Evolutionary conservation across 331 rosid species (phyloP), one percentile per base, ranked within the genome.

Genomic region (Malus hybrid): DNA sequence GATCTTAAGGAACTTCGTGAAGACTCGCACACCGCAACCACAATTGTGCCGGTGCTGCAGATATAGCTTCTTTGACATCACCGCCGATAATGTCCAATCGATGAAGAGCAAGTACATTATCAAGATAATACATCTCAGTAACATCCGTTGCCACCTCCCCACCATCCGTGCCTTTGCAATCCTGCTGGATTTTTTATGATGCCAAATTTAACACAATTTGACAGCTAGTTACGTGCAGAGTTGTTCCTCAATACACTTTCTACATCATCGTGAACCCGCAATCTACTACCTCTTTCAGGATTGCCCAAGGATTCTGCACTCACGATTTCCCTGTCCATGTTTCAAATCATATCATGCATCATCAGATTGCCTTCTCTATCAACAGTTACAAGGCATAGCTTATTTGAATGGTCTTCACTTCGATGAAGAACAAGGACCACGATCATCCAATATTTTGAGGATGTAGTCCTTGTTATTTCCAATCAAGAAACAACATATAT

Each of bases 21-120:
- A 42, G 48, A 42, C 13, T 42, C 48, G 48, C 48, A 10, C 48
- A 42, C 48, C 5, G 5, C 48, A 42, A 42, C 48, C 48, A 42
- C 48, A 10, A 3, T 42, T 42, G 46, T 31, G 46, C 46, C 46
- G 4, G 46, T 10, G 46, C 46, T 39, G 46, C 46, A 0, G 14
- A 42, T 10, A 3, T 42, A 42, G 48, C 5, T 42, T 42, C 48
- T 42, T 42, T 42, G 48, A 42, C 48, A 42, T 42, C 48, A 42
- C 46, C 46, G 13, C 13, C 46, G 5, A 42, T 42, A 10, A 3
- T 42, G 48, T 56, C 86, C 91, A 34, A 84, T 86, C 91, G 97
- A 90, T 77, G 95, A 90, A 79, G 96, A 85, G 44, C 87, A 78
- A 81, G 82, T 77, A 34, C 86, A 81, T 69, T 84, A 65, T 79